Conservation (phyloP, 208 protist genomes). For the Wallacemonas sp. region DNA sequence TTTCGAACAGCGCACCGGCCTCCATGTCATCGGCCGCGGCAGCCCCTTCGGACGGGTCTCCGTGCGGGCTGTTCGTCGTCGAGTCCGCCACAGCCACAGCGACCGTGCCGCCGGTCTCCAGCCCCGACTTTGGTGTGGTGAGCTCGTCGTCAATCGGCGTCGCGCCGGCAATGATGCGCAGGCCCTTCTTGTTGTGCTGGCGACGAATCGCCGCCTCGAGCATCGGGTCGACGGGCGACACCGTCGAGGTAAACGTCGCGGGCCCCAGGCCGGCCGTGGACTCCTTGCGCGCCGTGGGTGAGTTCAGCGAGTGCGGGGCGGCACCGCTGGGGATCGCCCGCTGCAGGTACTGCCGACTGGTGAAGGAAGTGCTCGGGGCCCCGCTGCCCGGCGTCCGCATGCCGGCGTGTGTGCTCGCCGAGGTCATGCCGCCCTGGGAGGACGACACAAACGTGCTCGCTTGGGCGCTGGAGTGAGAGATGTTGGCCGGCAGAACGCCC, state of each 20-base stretch:
- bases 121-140: not conserved
- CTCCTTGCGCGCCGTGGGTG: not conserved
- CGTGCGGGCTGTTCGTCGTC: not conserved
- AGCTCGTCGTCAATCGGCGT: slow-evolving; percentile 2
- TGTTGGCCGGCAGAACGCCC: not conserved
- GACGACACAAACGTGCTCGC: too few species aligned
- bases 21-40: not conserved
- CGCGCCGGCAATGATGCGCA: slow-evolving; percentile 8
- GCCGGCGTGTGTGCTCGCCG: not conserved
- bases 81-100: not conserved
- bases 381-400: not conserved
- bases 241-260: not conserved
- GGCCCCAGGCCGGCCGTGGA: not conserved
- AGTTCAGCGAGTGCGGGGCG: not conserved
- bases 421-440: too few species aligned
- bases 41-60: too few species aligned
- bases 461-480: not conserved
- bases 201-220: slow-evolving; percentile 8
- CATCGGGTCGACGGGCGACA: slow-evolving; percentile 12
- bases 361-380: not conserved
- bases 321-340: not conserved
- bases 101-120: slow-evolving; percentile 14
- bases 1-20: slow-evolving; percentile 49
- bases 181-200: slow-evolving; percentile 16
- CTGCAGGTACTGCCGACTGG: slow-evolving; percentile 10